Evolutionary conservation across 2,329 filamentous ascomycete species (phyloP), one percentile per base, ranked within the genome.

Genomic region (Fusarium sp.): DNA sequence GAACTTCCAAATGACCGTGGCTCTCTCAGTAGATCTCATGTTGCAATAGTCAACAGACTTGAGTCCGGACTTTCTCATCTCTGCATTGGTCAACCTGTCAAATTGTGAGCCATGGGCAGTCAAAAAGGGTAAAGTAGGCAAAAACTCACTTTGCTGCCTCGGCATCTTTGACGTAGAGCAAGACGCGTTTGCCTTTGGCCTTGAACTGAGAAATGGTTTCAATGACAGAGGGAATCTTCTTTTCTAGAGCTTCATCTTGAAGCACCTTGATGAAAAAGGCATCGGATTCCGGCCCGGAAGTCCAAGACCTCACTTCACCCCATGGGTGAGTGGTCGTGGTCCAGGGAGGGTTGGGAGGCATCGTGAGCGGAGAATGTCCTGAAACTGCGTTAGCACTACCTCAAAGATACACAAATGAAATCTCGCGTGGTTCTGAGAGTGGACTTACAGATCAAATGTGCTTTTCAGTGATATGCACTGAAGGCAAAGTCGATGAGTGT

Each of bases 1-100:
- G 38, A 65, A 67, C 3, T 10, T 2, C 5, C 1, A 1, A 12
- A 22, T 14, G 22, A 15, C 10, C 0, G 4, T 1, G 0, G 2
- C 3, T 4, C 35, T 32, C 1, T 58, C 37, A 1, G 11, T 6
- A 6, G 14, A 20, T 6, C 3, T 10, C 14, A 27, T 25, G 32
- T 45, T 38, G 9, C 27, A 20, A 1, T 50, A 33, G 11, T 57
- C 38, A 2, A 22, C 3, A 2, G 30, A 38, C 11, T 27, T 17
- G 8, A 38, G 8, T 0, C 25, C 50, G 0, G 40, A 12, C 20
- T 45, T 9, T n/a, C 17, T 40, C 37, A 40, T n/a, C 37, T 40
- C 9, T 10, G 4, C 37, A 40, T 40, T 40, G 4, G 37, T 40
- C 37, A n/a, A 40, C 37, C 37, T 40, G 4, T 11, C 15, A 8